phyloP scores from a whole-genome alignment of 441 rosid species.

The Corymbia citriodora region DNA sequence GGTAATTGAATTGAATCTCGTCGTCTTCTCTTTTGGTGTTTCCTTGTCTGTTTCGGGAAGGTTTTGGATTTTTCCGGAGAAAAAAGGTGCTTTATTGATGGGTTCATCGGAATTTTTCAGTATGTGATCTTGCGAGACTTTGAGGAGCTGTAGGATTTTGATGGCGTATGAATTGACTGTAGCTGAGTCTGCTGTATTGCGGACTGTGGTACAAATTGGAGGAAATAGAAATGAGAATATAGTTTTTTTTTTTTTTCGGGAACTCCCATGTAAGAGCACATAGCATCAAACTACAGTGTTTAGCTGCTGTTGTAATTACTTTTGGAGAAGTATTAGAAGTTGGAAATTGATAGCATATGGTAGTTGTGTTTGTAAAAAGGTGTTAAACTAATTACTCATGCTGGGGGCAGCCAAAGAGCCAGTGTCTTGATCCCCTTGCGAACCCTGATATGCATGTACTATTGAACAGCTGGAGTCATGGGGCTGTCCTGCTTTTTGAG shows the following conservation, averaged over 20 bases:
- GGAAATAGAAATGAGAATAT: neutral
- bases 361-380: neutral
- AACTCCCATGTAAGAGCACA: neutral
- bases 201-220: neutral
- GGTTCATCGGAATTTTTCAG: neutral
- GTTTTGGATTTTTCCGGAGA: neutral
- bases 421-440: neutral
- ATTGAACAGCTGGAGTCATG: neutral
- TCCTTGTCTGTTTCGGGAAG: neutral
- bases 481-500: neutral
- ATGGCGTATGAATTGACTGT: neutral
- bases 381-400: neutral
- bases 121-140: neutral
- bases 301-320: neutral
- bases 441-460: neutral
- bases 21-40: neutral
- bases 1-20: conserved; percentile 18
- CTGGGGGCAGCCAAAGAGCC: neutral
- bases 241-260: neutral
- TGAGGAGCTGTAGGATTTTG: neutral
- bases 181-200: neutral
- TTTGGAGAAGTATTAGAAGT: neutral
- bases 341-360: neutral
- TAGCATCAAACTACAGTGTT: neutral
- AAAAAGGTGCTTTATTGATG: neutral